These are phyloP conservation scores for Carex scoparia DNA, from an alignment of 176 grass and related monocot genomes.

Conservation along the genomic window DNA sequence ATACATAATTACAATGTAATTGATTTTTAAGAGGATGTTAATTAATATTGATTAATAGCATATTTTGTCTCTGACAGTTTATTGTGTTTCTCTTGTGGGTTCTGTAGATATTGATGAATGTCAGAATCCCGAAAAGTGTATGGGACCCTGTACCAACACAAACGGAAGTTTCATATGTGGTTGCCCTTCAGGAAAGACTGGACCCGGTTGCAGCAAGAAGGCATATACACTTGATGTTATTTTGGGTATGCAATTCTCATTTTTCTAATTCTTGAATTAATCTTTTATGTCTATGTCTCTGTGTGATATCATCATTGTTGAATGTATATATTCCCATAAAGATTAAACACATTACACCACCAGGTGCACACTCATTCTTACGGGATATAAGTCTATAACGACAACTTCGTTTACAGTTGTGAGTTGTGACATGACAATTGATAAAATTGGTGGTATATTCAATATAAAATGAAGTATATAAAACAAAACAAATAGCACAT, in stretches of 20 bases:
- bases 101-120: too few species aligned
- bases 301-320: not conserved
- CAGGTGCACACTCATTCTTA: not conserved
- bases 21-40: too few species aligned
- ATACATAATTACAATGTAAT: too few species aligned
- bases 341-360: not conserved
- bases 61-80: too few species aligned
- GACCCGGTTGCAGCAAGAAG: constrained; percentile 24
- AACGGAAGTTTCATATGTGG: too few species aligned
- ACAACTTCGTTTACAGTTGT: not conserved
- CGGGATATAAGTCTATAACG: too few species aligned
- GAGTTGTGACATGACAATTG: not conserved
- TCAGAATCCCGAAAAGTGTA: too few species aligned
- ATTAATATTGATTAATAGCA: too few species aligned
- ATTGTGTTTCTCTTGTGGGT: too few species aligned
- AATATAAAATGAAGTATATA: not conserved
- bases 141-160: too few species aligned
- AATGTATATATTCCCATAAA: not conserved
- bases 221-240: not conserved
- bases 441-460: not conserved
- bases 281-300: not conserved
- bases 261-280: not conserved
- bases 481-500: not conserved
- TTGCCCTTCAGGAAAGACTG: not conserved
- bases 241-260: not conserved